Evolutionary conservation across 352 stramenopile species (phyloP).

Genomic region (Stramenopiles sp.): DNA sequence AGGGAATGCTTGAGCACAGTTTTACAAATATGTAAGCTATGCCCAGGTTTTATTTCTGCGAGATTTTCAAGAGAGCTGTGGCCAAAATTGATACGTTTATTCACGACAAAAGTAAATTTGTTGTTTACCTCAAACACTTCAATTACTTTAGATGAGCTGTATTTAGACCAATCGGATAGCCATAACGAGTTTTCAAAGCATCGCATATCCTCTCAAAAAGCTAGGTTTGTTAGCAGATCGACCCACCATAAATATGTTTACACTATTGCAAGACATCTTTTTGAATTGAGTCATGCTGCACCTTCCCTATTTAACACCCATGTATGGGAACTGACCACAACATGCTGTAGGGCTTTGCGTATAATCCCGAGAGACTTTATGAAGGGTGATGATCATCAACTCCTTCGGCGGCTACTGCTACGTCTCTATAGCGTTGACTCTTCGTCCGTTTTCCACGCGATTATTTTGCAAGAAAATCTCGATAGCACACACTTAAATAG

Average conservation of each 20-base stretch:
- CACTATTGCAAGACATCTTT: background rate
- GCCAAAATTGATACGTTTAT: background rate
- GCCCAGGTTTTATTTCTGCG: background rate
- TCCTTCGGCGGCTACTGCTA: background rate
- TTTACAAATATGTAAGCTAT: background rate
- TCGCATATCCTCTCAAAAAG: background rate
- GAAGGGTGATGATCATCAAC: background rate
- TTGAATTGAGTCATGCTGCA: background rate
- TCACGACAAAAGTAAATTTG: background rate
- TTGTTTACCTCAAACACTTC: background rate
- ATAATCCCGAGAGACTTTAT: background rate
- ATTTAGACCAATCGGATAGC: background rate
- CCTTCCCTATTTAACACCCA: background rate
- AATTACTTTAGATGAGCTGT: background rate
- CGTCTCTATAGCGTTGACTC: background rate
- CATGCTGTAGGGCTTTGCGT: background rate
- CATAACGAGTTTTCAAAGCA: too few relatives aligned
- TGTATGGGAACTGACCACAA: background rate
- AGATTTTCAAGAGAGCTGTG: slow-evolving; percentile 5
- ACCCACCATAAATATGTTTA: background rate
- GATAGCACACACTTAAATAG: background rate
- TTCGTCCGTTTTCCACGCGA: background rate
- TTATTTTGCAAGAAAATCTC: background rate
- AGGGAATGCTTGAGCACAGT: background rate
- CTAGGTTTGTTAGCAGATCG: background rate